Base-by-base conservation (phyloP, 2,329 filamentous ascomycete genomes). In the Colletotrichum caudatum region DNA sequence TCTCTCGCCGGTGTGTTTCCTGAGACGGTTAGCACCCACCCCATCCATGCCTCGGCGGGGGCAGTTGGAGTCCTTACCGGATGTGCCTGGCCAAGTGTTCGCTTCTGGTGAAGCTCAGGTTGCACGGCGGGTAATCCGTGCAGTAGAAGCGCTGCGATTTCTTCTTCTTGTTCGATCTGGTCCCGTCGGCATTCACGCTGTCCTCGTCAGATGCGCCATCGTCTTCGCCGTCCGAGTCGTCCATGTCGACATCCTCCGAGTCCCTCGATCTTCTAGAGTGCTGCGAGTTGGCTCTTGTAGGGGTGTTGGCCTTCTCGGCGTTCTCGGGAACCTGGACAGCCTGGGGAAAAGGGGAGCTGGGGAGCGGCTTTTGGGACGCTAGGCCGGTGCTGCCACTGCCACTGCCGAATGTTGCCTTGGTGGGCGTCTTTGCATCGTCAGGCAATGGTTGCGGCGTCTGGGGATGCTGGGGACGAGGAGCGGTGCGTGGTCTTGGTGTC, bases 121-220 rank as follows among this genome's bases (percentile, higher is more conserved):
- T 95, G 82, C 96, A 99, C 5, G 95, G 95, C 35, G 95, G 95
- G 76, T 94, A 98, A 41, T 97, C 94, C 5, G 93, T 97, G 83
- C 96, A 99, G 82, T 95, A 98, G 82, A 99, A 99, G 57, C 94
- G 90, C 80, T 98, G 94, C 0, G 94, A 94, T 82, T 97, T 97
- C 84, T 97, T 98, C 88, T 98, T 98, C 84, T 97, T 97, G 64
- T 88, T 91, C 11, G 93, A 92, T 73, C 92, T 89, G n/a, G 86
- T 85, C 53, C 90, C 84, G 78, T 92, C 90, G 14, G 87, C 89
- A 68, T 88, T 87, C 29, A 91, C 85, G 75, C 87, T 90, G 48
- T 89, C 91, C 60, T 88, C 88, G 72, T 94, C 93, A 16, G 92
- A 93, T 41, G 81, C 85, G 50, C 88, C 87, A 16, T 88, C 82